Conservation (phyloP, 2,329 filamentous ascomycete genomes). For the Aspergillus tamarii region DNA sequence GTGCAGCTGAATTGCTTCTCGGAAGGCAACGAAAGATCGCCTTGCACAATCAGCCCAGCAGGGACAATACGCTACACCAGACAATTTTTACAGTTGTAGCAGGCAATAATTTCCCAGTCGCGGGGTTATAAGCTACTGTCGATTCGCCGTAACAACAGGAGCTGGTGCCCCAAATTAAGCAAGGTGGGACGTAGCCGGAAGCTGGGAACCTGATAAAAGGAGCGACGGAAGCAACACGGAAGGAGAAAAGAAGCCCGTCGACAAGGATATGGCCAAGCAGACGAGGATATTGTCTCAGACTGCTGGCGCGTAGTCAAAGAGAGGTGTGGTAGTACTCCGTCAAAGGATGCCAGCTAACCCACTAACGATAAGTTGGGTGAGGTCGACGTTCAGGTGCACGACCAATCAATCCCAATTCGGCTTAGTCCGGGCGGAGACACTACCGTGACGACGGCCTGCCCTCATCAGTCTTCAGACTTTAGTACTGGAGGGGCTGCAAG, state of each 20-base stretch:
- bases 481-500: no score
- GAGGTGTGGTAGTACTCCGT: constrained; percentile 15
- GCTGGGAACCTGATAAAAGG: constrained; percentile 18
- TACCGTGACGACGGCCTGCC: not conserved
- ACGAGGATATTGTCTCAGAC: constrained; percentile 12
- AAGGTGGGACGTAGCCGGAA: constrained; percentile 26
- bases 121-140: not conserved
- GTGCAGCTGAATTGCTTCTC: not conserved
- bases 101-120: not conserved
- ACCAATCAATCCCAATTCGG: constrained; percentile 15
- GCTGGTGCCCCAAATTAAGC: constrained; percentile 12
- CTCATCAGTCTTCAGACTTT: not conserved
- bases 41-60: not conserved
- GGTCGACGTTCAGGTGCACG: constrained; percentile 13
- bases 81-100: not conserved
- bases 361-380: constrained; percentile 3
- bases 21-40: not conserved
- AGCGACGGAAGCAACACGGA: constrained; percentile 20
- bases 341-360: constrained; percentile 12
- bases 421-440: constrained; percentile 17
- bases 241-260: constrained; percentile 5
- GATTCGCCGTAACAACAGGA: not conserved
- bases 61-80: not conserved
- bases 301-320: constrained; percentile 15
- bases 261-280: constrained; percentile 17